A percentile compares a stretch with the other conserved stretches of the same genome.
phyloP scores from a whole-genome alignment of 495 filamentous ascomycete genomes.

The Parathielavia appendiculata region DNA sequence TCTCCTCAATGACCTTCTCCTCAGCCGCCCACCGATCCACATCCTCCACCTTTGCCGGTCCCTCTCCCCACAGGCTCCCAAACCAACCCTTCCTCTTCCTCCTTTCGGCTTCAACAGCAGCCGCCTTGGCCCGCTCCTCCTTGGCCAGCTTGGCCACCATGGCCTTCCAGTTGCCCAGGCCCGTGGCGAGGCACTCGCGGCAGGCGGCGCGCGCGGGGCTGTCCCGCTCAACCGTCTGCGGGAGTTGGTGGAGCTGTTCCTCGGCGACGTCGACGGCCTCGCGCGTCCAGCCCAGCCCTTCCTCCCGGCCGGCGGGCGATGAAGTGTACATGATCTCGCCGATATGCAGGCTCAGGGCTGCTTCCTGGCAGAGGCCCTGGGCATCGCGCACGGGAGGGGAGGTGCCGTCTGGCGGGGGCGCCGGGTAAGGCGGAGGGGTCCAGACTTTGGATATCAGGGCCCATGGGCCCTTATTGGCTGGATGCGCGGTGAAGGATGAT shows the following conservation, averaged over 20 bases:
- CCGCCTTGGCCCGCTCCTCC: conserved; percentile 42
- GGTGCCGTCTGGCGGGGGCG: conserved; percentile 60
- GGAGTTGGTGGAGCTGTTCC: conserved; percentile 39
- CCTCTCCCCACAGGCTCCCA: conserved; percentile 46
- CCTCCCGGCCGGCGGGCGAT: conserved; percentile 39
- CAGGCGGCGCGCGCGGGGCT: conserved; percentile 49
- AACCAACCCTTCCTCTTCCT: conserved; percentile 28
- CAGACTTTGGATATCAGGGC: conserved; percentile 38
- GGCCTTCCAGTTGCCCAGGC: conserved; percentile 66
- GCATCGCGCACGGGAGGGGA: conserved; percentile 55
- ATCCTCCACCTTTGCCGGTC: conserved; percentile 20
- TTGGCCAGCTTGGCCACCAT: conserved; percentile 61
- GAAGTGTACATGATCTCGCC: conserved; percentile 84
- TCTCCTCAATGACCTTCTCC: conserved; percentile 48
- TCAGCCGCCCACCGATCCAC: conserved; percentile 47
- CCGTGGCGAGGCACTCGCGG: conserved; percentile 64
- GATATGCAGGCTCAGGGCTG: conserved; percentile 79
- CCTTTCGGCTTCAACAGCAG: neutral
- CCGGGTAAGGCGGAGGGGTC: conserved; percentile 55
- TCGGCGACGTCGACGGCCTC: conserved; percentile 67
- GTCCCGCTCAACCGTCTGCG: conserved; percentile 4
- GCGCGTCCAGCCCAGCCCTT: conserved; percentile 78
- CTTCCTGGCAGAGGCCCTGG: conserved; percentile 71
- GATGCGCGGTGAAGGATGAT: conserved; percentile 4
- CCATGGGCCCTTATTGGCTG: neutral